These are phyloP conservation scores for Microcera coccophila DNA, from an alignment of 2,329 filamentous ascomycete genomes.

Conservation along the genomic window DNA sequence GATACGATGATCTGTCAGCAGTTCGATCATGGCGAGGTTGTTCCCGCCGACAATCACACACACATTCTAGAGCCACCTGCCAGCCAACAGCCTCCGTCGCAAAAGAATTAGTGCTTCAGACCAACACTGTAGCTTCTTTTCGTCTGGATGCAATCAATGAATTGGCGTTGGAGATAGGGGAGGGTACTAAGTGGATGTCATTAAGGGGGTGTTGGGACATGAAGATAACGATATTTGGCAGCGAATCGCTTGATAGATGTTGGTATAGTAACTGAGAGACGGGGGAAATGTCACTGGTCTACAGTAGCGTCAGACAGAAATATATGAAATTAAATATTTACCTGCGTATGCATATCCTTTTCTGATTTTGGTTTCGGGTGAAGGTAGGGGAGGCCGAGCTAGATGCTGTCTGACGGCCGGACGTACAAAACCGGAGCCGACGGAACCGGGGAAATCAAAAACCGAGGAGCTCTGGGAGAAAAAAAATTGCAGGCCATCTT, in stretches of 20 bases:
- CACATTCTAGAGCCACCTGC: conserved; percentile 78
- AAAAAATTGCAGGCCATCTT: conserved; percentile 38
- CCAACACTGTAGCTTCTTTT: background rate
- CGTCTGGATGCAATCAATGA: background rate
- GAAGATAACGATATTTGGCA: too few species aligned
- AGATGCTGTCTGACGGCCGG: too few species aligned
- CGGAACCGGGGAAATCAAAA: conserved; percentile 35
- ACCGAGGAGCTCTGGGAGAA: conserved; percentile 26
- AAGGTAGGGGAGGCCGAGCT: too few species aligned
- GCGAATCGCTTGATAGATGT: background rate
- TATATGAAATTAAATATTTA: too few species aligned
- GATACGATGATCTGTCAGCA: conserved; percentile 81
- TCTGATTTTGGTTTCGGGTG: too few species aligned
- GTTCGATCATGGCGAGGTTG: conserved; percentile 63
- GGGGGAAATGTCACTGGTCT: too few species aligned
- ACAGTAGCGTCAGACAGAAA: too few species aligned
- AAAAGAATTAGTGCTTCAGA: conserved; percentile 11
- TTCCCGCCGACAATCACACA: conserved; percentile 71
- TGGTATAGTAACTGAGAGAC: conserved; percentile 9
- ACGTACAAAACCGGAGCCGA: conserved; percentile 10
- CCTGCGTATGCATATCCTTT: too few species aligned
- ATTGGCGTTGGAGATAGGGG: conserved; percentile 2
- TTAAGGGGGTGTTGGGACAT: background rate
- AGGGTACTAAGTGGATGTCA: background rate
- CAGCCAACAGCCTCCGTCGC: conserved; percentile 32